Conservation (phyloP, 192 early-diverging fungal species). For the Gaertneriomyces semiglobifer region DNA sequence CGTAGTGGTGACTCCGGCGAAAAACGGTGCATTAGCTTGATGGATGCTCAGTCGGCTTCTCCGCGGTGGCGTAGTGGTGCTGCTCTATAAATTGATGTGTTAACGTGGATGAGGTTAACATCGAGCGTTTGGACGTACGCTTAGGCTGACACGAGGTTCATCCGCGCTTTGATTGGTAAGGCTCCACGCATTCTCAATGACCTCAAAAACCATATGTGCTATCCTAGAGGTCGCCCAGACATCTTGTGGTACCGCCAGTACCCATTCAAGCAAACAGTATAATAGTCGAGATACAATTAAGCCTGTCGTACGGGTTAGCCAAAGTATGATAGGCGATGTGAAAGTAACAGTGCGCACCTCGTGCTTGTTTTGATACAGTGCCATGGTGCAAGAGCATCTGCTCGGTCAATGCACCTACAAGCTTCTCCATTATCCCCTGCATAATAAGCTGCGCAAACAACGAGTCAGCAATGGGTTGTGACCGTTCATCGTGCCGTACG, state of each 20-base stretch:
- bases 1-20: neutral
- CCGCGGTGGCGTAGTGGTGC: neutral
- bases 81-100: too few species aligned
- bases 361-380: conserved; percentile 29
- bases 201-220: conserved; percentile 64
- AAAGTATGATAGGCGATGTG: conserved; percentile 15
- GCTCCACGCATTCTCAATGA: conserved; percentile 58
- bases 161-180: too few species aligned
- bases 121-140: too few species aligned
- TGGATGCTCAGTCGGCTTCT: conserved; percentile 25
- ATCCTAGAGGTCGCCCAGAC: conserved; percentile 62
- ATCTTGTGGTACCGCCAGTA: conserved; percentile 64
- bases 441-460: conserved; percentile 5
- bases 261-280: conserved; percentile 68
- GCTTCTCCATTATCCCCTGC: conserved; percentile 59
- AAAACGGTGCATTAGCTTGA: conserved; percentile 15
- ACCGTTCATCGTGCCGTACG: neutral
- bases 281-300: conserved; percentile 64
- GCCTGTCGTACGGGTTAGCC: conserved; percentile 30
- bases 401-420: conserved; percentile 66
- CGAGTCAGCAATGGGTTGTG: neutral
- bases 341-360: conserved; percentile 25
- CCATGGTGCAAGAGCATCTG: conserved; percentile 57
- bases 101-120: too few species aligned
- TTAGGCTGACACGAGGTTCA: too few species aligned